Conservation (phyloP, 2,329 filamentous ascomycete species). For the Aspergillus proliferans region DNA sequence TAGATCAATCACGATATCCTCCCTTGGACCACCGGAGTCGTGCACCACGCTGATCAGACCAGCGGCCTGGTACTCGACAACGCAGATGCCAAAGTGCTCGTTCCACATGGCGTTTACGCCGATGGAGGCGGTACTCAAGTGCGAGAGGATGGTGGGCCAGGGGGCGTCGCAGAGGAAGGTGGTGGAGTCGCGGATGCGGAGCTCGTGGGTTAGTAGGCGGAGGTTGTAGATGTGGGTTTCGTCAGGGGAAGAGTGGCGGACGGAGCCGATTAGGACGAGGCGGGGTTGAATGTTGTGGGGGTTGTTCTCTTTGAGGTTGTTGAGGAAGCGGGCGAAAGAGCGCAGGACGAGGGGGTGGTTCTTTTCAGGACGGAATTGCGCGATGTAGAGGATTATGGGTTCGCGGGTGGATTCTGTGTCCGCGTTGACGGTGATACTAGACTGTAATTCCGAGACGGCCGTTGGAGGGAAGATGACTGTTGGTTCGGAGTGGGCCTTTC, state of each 20-base stretch:
- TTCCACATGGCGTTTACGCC: constrained; percentile 99
- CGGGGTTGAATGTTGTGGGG: constrained; percentile 52
- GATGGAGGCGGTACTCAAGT: constrained; percentile 68
- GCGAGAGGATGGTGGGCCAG: constrained; percentile 79
- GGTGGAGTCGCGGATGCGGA: constrained; percentile 75
- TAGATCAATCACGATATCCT: constrained; percentile 81
- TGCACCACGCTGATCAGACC: constrained; percentile 91
- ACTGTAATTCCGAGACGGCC: constrained; percentile 76
- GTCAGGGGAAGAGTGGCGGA: constrained; percentile 60
- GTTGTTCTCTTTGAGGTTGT: constrained; percentile 40
- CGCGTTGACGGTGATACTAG: constrained; percentile 64
- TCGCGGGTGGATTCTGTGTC: constrained; percentile 64
- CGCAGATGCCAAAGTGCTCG: constrained; percentile 96
- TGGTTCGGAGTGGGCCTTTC: constrained; percentile 39
- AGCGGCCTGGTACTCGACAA: constrained; percentile 96
- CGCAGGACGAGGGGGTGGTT: constrained; percentile 83
- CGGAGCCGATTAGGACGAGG: constrained; percentile 82
- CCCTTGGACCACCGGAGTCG: constrained; percentile 82
- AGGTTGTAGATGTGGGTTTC: constrained; percentile 71
- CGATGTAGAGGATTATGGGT: constrained; percentile 79
- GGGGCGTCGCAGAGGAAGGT: constrained; percentile 85
- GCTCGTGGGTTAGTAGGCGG: constrained; percentile 75
- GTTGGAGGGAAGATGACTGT: constrained; percentile 86
- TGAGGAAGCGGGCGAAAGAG: constrained; percentile 73
- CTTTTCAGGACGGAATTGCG: constrained; percentile 96